Evolutionary conservation across 2,329 filamentous ascomycete species (phyloP).

Genomic region (Verruconis gallopava): DNA sequence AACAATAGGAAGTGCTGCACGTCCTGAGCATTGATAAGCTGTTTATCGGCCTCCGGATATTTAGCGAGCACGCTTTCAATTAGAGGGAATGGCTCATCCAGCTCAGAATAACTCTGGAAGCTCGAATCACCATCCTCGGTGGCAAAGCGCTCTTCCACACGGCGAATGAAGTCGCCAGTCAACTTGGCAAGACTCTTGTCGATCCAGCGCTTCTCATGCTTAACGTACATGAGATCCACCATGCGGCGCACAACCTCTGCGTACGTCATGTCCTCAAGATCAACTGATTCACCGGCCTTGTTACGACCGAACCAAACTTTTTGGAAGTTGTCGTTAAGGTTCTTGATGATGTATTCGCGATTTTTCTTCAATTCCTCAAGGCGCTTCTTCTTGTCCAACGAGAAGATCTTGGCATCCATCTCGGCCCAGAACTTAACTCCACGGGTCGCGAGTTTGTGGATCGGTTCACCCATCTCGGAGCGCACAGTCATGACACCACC

Average conservation of each 20-base stretch:
- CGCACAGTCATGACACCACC: slow-evolving; percentile 93
- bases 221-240: slow-evolving; percentile 35
- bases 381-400: slow-evolving; percentile 67
- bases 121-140: slow-evolving; percentile 58
- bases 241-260: slow-evolving; percentile 32
- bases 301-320: slow-evolving; percentile 37
- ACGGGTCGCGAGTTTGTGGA: slow-evolving; percentile 94
- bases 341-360: slow-evolving; percentile 32
- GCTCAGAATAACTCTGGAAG: slow-evolving; percentile 80
- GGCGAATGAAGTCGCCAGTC: slow-evolving; percentile 90
- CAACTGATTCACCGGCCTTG: slow-evolving; percentile 28
- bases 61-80: slow-evolving; percentile 67
- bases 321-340: slow-evolving; percentile 36
- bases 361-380: slow-evolving; percentile 30
- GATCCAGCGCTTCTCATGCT: slow-evolving; percentile 33
- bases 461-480: slow-evolving; percentile 98
- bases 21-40: slow-evolving; percentile 96
- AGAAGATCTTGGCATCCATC: slow-evolving; percentile 98
- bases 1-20: slow-evolving; percentile 93
- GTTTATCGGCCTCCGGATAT: slow-evolving; percentile 75
- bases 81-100: slow-evolving; percentile 66
- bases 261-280: slow-evolving; percentile 37
- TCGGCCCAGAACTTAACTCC: slow-evolving; percentile 96
- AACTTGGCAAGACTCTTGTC: slow-evolving; percentile 61
- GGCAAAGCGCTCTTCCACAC: slow-evolving; percentile 93